Base-by-base conservation (phyloP, 2,329 filamentous ascomycete genomes). In the Diaporthe caulivora region DNA sequence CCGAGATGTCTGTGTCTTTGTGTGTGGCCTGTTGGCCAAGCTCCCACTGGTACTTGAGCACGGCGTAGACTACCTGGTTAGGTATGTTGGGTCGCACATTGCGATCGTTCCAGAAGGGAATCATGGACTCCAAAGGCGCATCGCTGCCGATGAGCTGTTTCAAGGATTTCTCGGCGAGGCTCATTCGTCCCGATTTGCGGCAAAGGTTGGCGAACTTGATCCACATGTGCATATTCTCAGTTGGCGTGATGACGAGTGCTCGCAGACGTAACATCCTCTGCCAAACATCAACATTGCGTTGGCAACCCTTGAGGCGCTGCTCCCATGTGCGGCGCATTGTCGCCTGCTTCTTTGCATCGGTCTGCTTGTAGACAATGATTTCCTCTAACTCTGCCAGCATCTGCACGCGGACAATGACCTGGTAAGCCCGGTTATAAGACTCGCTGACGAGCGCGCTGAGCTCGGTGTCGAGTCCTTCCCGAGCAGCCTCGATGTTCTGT, bases 171-270 rank as follows among this genome's bases (percentile, higher is more conserved):
- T 99, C 97, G 0, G 97, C 97, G 64, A 99, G 89, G 13, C 97
- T 96, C 88, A 96, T 95, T 40, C 97, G 93, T 73, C 95, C 94
- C 57, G 96, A 98, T 83, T 99, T 99, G 79, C 97, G 94, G 83
- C 97, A 99, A 8, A 99, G 90, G 79, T 98, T 99, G 79, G 97
- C 94, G 81, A 98, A 99, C 82, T 99, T 99, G 86, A 99, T 98
- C 92, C 95, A 98, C 95, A 99, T 99, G 79, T 97, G 94, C 87
- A 97, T 95, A 79, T 98, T 98, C 81, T 99, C 95, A 44, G 91
- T 91, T 0, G 97, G 96, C 0, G 92, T 92, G 75, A 98, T 96
- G 74, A 99, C 97, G 68, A 99, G 88, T 26, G 95, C 94, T 74
- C 97, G 92, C 42, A 99, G 92, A 80, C 98, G 97, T 71, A 99